Percentiles rank a stretch among this genome's conserved stretches.
Conservation (phyloP, 306 rosid genomes). For the Quercus agrifolia region DNA sequence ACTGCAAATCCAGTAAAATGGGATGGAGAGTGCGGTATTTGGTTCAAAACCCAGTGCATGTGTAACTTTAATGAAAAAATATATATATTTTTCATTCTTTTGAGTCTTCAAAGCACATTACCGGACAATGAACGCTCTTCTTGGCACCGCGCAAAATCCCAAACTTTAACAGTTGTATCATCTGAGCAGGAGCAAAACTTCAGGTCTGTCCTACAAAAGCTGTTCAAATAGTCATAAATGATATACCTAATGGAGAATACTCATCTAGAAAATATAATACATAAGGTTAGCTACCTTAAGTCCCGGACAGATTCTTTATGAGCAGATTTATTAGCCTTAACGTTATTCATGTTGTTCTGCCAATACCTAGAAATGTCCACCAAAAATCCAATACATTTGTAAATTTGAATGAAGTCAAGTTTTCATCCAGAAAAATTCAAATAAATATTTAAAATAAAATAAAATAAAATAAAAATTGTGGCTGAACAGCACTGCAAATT, state of each 20-base stretch:
- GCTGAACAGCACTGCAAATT: slow-evolving; percentile 10
- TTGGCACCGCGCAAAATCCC: slow-evolving; percentile 99
- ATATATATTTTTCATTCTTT: neutral
- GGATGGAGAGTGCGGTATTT: too few relatives aligned
- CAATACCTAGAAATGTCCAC: slow-evolving; percentile 61
- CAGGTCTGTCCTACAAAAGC: slow-evolving; percentile 96
- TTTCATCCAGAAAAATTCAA: slow-evolving; percentile 12
- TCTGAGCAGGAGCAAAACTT: slow-evolving; percentile 98
- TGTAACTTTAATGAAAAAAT: too few relatives aligned
- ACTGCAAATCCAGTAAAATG: neutral
- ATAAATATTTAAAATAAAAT: neutral
- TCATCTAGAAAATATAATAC: slow-evolving; percentile 1
- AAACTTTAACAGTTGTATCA: slow-evolving; percentile 92
- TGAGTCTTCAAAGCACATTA: slow-evolving; percentile 68
- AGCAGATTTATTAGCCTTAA: slow-evolving; percentile 95
- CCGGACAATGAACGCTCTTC: slow-evolving; percentile 96
- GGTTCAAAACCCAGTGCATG: too few relatives aligned
- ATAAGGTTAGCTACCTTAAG: slow-evolving; percentile 54
- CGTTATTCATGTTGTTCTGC: slow-evolving; percentile 99
- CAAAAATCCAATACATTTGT: slow-evolving; percentile 20
- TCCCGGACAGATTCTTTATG: slow-evolving; percentile 98
- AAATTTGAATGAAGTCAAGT: neutral
- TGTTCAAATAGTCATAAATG: slow-evolving; percentile 40
- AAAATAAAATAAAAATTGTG: neutral
- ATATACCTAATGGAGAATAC: slow-evolving; percentile 22